Percentiles rank a stretch among this genome's conserved stretches.
These are phyloP conservation scores for Mycosphaerella arachidis DNA, from an alignment of 2,329 filamentous ascomycete species.

Conservation along the genomic window DNA sequence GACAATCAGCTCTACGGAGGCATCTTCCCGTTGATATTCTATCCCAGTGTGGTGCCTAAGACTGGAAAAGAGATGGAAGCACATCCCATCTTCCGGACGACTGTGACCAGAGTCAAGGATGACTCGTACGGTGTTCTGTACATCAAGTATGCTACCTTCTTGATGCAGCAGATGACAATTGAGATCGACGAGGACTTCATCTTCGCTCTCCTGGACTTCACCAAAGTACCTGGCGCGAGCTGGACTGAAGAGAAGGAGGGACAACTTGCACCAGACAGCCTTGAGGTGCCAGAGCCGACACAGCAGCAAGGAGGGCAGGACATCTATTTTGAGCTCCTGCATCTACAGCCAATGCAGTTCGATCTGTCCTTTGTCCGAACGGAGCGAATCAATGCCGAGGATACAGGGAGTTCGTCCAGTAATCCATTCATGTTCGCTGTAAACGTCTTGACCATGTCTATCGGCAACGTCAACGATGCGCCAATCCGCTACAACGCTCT, in stretches of 20 bases:
- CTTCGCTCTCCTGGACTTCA: conserved; percentile 90
- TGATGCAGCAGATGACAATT: conserved; percentile 96
- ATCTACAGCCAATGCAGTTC: conserved; percentile 96
- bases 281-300: conserved; percentile 89
- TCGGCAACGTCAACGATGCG: conserved; percentile 97
- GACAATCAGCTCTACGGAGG: conserved; percentile 98
- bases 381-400: conserved; percentile 91
- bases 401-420: conserved; percentile 74
- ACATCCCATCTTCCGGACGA: conserved; percentile 88
- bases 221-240: conserved; percentile 82
- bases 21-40: conserved; percentile 94
- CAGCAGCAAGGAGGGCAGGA: conserved; percentile 81
- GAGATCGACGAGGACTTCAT: conserved; percentile 98
- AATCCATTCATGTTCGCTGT: conserved; percentile 99
- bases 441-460: conserved; percentile 98
- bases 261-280: conserved; percentile 78
- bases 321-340: conserved; percentile 95
- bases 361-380: conserved; percentile 96
- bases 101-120: conserved; percentile 92
- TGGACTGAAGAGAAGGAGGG: conserved; percentile 82
- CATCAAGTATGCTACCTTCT: conserved; percentile 92
- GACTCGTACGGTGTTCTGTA: conserved; percentile 97
- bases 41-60: conserved; percentile 96
- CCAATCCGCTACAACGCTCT: conserved; percentile 89
- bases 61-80: conserved; percentile 93